A percentile compares a stretch with the other conserved stretches of the same genome.
These are phyloP conservation scores for Kwoniella europaea DNA, from an alignment of 768 basidiomycete species.

Conservation along the genomic window DNA sequence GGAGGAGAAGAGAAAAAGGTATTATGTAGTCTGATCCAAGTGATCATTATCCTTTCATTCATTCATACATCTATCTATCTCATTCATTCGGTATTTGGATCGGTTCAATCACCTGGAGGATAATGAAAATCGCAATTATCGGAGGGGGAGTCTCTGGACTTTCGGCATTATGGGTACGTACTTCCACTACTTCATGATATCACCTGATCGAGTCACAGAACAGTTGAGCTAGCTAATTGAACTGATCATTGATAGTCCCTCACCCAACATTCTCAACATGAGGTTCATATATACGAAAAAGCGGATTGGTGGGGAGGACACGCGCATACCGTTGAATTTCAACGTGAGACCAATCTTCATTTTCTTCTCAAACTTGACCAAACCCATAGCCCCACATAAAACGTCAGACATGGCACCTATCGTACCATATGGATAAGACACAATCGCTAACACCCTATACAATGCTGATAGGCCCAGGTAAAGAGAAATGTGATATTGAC, in stretches of 20 bases:
- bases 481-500: slow-evolving; percentile 22
- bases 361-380: too few species aligned
- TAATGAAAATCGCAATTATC: slow-evolving; percentile 12
- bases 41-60: background rate
- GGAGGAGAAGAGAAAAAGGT: background rate
- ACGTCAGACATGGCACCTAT: too few species aligned
- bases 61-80: background rate
- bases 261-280: slow-evolving; percentile 3
- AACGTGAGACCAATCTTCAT: slow-evolving; percentile 5
- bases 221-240: background rate
- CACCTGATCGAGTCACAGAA: background rate
- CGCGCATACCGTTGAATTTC: slow-evolving; percentile 19
- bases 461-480: slow-evolving; percentile 10
- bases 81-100: background rate
- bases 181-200: background rate
- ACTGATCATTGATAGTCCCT: background rate
- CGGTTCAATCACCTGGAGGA: too few species aligned
- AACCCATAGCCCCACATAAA: too few species aligned
- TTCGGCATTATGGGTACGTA: slow-evolving; percentile 22
- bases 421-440: too few species aligned
- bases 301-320: slow-evolving; percentile 28
- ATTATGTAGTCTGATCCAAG: background rate
- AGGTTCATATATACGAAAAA: slow-evolving; percentile 22
- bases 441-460: background rate
- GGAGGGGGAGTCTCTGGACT: slow-evolving; percentile 15